Conservation (phyloP, 2,329 filamentous ascomycete species). For the Blastomyces gilchristii region DNA sequence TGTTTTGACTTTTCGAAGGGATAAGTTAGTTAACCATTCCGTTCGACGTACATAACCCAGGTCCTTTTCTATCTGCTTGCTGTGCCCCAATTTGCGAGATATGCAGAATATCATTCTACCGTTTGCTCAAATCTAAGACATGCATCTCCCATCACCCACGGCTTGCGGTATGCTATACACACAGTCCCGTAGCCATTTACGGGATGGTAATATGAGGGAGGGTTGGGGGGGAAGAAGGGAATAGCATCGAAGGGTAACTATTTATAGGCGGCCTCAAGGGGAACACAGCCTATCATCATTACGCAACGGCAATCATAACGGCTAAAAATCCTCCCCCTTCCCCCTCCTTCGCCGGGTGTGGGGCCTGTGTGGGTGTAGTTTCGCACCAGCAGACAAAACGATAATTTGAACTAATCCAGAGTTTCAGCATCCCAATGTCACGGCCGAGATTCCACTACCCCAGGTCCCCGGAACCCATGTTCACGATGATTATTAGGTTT, state of each 20-base stretch:
- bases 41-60: too few relatives aligned
- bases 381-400: neutral
- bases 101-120: neutral
- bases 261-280: too few relatives aligned
- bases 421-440: too few relatives aligned
- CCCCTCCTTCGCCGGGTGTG: neutral
- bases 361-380: neutral
- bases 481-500: neutral
- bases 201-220: neutral
- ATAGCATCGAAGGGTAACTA: neutral
- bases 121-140: neutral
- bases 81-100: neutral
- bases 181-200: neutral
- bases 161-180: neutral
- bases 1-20: too few relatives aligned
- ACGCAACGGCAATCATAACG: too few relatives aligned
- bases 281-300: too few relatives aligned
- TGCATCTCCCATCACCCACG: neutral
- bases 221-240: neutral
- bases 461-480: neutral
- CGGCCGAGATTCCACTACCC: too few relatives aligned
- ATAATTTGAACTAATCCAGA: too few relatives aligned
- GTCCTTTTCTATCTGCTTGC: too few relatives aligned
- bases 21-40: too few relatives aligned
- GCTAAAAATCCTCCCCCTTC: too few relatives aligned